These are phyloP conservation scores for Cymbopogon flexuosus DNA, from an alignment of 202 grass and related monocot species.

Conservation along the genomic window DNA sequence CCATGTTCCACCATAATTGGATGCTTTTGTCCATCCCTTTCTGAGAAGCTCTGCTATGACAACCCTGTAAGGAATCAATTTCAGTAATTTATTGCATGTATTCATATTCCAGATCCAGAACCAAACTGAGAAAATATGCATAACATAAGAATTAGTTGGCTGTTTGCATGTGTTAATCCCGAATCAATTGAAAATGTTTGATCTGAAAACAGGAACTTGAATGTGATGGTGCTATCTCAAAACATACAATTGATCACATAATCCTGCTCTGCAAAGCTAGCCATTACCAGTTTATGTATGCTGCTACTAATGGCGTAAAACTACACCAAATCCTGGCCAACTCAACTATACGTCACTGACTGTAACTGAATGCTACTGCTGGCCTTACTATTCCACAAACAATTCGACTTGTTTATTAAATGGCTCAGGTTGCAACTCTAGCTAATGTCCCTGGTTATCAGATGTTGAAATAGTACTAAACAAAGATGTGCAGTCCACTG, in stretches of 20 bases:
- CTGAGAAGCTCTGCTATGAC: slow-evolving; percentile 54
- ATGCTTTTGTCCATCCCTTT: slow-evolving; percentile 44
- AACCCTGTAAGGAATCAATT: slow-evolving; percentile 46
- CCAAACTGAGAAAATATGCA: slow-evolving; percentile 1
- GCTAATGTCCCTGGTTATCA: not conserved
- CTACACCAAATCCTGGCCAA: not conserved
- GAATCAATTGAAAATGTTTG: slow-evolving; percentile 8
- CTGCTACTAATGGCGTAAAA: not conserved
- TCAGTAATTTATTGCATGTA: slow-evolving; percentile 24
- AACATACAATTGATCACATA: slow-evolving; percentile 8
- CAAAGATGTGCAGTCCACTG: not conserved
- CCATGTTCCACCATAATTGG: slow-evolving; percentile 52
- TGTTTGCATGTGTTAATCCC: not conserved
- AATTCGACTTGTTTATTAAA: slow-evolving; percentile 1
- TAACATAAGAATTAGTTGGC: slow-evolving; percentile 5
- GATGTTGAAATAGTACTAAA: not conserved
- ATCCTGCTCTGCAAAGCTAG: slow-evolving; percentile 3
- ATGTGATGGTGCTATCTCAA: slow-evolving; percentile 12
- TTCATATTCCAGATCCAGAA: slow-evolving; percentile 5
- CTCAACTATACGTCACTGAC: not conserved
- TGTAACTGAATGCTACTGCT: slow-evolving; percentile 20
- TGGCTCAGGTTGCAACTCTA: slow-evolving; percentile 4
- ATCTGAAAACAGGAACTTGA: slow-evolving; percentile 11
- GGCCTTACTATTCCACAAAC: slow-evolving; percentile 1
- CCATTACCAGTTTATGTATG: slow-evolving; percentile 22